A percentile compares a stretch with the other conserved stretches of the same genome.
Conservation (phyloP, 768 basidiomycete genomes). For the Naganishia vishniacii region DNA sequence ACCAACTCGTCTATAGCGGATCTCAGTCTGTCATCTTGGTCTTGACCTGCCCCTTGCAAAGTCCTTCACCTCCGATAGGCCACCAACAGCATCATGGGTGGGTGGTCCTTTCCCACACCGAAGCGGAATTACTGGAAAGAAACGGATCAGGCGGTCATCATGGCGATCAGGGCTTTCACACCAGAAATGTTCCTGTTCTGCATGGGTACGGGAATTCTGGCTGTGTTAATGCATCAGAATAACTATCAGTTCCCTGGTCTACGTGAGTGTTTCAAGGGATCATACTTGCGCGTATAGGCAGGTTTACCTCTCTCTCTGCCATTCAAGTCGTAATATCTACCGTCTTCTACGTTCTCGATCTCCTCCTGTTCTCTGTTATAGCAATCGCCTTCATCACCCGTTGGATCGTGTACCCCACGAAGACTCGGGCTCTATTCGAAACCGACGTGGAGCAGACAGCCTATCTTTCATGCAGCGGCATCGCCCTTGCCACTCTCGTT, state of each 20-base stretch:
- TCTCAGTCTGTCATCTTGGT: too few species aligned
- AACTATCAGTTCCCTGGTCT: slow-evolving; percentile 29
- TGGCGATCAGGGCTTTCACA: slow-evolving; percentile 26
- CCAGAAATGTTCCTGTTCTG: slow-evolving; percentile 31
- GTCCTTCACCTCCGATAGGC: too few species aligned
- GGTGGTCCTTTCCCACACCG: slow-evolving; percentile 21
- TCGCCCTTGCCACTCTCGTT: slow-evolving; percentile 26
- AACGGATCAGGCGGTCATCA: slow-evolving; percentile 10
- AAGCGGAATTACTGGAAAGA: slow-evolving; percentile 29
- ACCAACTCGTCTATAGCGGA: too few species aligned
- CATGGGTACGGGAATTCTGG: slow-evolving; percentile 32
- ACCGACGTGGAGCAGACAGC: slow-evolving; percentile 31
- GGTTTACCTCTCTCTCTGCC: too few species aligned
- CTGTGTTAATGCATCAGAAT: slow-evolving; percentile 27
- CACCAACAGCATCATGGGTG: background rate
- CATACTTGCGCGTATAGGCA: background rate
- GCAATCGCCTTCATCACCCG: slow-evolving; percentile 26
- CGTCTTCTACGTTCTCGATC: slow-evolving; percentile 25
- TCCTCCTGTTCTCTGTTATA: slow-evolving; percentile 26
- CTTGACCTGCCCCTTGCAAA: too few species aligned
- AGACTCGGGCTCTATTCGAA: slow-evolving; percentile 27
- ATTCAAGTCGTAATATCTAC: slow-evolving; percentile 22
- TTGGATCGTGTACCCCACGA: slow-evolving; percentile 26
- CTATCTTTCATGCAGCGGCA: slow-evolving; percentile 27
- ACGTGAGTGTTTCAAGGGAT: slow-evolving; percentile 10